Evolutionary conservation across 2,329 filamentous ascomycete genomes (phyloP).

Genomic region (Penicillium psychrosexuale): DNA sequence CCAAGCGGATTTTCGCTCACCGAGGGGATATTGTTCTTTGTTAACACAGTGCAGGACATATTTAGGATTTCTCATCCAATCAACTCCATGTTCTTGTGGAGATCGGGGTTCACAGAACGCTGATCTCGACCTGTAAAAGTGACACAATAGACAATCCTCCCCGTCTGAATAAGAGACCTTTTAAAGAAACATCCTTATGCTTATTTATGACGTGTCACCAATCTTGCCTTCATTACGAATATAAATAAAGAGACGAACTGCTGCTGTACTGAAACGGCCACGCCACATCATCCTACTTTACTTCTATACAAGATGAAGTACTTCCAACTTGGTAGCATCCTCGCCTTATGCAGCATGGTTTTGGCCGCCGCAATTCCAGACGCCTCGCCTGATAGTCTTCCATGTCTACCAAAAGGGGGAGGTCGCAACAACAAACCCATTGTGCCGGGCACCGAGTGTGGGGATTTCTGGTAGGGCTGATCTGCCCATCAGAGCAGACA

Average conservation of each 20-base stretch:
- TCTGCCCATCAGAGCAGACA: background rate
- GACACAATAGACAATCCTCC: background rate
- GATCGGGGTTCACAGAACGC: background rate
- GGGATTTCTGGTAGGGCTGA: background rate
- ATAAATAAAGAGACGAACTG: background rate
- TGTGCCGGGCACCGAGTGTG: background rate
- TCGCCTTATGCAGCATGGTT: background rate
- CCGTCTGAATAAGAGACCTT: background rate
- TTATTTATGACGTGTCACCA: background rate
- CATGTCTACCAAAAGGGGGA: background rate
- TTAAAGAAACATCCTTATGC: background rate
- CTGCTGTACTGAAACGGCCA: background rate
- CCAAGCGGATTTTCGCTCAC: background rate
- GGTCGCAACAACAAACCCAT: background rate
- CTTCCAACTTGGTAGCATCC: slow-evolving; percentile 1
- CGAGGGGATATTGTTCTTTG: background rate
- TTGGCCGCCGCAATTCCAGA: background rate
- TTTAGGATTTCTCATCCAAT: background rate
- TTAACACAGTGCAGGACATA: background rate
- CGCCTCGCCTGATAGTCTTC: background rate
- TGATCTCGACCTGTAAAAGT: background rate
- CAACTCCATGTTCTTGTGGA: background rate
- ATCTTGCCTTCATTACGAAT: background rate
- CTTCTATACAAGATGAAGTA: background rate
- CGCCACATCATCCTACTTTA: background rate